Conservation (phyloP, 2,329 filamentous ascomycete species). For the Elsinoe necatrix region DNA sequence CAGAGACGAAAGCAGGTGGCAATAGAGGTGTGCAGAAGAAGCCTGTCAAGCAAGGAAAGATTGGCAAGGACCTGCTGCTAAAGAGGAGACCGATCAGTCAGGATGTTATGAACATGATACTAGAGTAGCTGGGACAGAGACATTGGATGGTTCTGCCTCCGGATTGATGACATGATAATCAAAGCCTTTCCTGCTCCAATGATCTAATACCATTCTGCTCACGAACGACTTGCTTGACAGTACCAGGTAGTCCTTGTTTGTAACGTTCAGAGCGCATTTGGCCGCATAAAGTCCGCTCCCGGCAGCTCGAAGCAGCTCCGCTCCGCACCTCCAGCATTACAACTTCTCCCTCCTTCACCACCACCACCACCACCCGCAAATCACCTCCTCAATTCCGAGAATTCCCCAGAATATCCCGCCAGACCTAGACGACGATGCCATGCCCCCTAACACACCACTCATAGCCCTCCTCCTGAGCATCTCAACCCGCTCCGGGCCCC, state of each 20-base stretch:
- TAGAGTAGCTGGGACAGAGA: not conserved
- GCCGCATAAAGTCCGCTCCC: not conserved
- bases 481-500: conserved; percentile 67
- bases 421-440: not conserved
- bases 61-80: conserved; percentile 16
- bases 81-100: conserved; percentile 23
- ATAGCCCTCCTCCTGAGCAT: conserved; percentile 67
- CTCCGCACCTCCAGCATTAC: not conserved
- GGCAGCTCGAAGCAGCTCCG: not conserved
- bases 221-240: too few relatives aligned
- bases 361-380: not conserved
- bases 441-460: conserved; percentile 36
- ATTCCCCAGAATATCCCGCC: not conserved
- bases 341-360: not conserved
- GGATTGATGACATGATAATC: not conserved
- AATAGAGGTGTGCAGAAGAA: not conserved
- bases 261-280: not conserved
- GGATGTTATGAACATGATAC: conserved; percentile 15
- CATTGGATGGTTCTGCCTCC: not conserved
- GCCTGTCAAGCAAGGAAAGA: conserved; percentile 11
- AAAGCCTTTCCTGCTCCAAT: too few relatives aligned
- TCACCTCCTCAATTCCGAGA: too few relatives aligned
- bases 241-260: not conserved
- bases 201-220: too few relatives aligned
- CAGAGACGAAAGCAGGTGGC: conserved; percentile 27